Base-by-base conservation (phyloP, 371 early-diverging fungal species). In the Cokeromyces recurvatus region DNA sequence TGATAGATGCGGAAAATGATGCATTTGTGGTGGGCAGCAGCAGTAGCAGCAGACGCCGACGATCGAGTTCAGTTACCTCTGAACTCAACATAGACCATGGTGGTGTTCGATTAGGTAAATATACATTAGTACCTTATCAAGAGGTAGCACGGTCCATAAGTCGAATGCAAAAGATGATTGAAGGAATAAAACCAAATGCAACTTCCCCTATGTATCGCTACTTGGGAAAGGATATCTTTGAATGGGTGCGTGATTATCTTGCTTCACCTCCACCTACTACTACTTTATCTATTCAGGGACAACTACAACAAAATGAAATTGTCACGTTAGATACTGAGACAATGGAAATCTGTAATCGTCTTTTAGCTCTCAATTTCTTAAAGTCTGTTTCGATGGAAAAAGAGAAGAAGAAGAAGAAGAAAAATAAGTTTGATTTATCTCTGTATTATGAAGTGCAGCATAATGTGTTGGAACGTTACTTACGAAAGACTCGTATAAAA, bases 41-140 rank as follows among this genome's bases (percentile, higher is more conserved):
- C 5, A 8, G 5, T 29, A 11, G 5, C 8, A 29, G 46, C 11
- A 36, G 42, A 27, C 32, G 47, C 21, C 34, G 25, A 25, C 22
- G 54, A 9, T 54, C 54, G 1, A 54, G 54, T n/a, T 54, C 54
- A 10, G 54, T 54, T 1, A 48, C 48, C 7, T 54, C 54, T 20
- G 54, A 54, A 12, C 42, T 47, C 3, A 54, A 54, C 20, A 43
- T 54, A 2, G 54, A 54, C 41, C 32, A n/a, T 15, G 54, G 54
- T 3, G 48, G 48, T 0, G 54, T 54, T 10, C 19, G 42, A 11
- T 24, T 54, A 17, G 54, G 54, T 4, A 47, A 48, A 17, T 36
- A 14, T n/a, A 54, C 54, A 12, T 43, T 43, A 4, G 14, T 55
- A 11, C 43, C 55, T 12, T 55, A 55, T 15, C 29, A 41, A 34